Evolutionary conservation across 2,329 filamentous ascomycete species (phyloP), one percentile per base, ranked within the genome.

Genomic region (Phyllosticta citriasiana): DNA sequence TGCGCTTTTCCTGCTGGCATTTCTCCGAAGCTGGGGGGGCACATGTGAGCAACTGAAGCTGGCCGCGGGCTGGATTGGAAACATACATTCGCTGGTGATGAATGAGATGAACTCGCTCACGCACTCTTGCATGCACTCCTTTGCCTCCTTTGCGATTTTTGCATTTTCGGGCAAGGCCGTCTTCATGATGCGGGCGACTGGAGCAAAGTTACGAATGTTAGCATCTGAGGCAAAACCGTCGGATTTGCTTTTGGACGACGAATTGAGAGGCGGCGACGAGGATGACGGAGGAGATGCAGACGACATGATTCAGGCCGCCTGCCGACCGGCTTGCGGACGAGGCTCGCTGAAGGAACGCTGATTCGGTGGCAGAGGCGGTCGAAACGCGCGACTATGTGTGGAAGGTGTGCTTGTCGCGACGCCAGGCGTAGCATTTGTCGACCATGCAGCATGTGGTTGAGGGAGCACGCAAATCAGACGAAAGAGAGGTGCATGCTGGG

Each of bases 91-190:
- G 75, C 93, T 97, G 40, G 94, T 99, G 73, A 99, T 97, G 81
- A 99, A 99, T 6, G 91, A 96, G 80, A 99, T 99, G 77, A 99
- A 99, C 78, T 99, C 94, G 85, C 92, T 97, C 63, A 99, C 94
- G 73, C 94, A 99, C 77, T 99, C 94, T 76, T 99, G 94, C 94
- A 99, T 97, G 78, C 94, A 99, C 75, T 99, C 94, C 76, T 99
- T 99, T 61, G 94, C 94, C 74, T 99, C 94, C 74, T 99, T 99
- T 63, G 92, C 92, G 64, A 99, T 99, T 78, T 99, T 99, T 67
- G 94, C 94, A 72, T 99, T 99, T 67, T 99, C 94, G 57, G 94
- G 94, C 56, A 99, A 82, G 6, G 94, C 94, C 69, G 91, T 88
- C 77, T 99, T 99, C 94, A 99, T 99, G 76, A 99, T 97, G 62